Base-by-base conservation (phyloP, 176 grass and related monocot species). In the Calamus simplicifolius region DNA sequence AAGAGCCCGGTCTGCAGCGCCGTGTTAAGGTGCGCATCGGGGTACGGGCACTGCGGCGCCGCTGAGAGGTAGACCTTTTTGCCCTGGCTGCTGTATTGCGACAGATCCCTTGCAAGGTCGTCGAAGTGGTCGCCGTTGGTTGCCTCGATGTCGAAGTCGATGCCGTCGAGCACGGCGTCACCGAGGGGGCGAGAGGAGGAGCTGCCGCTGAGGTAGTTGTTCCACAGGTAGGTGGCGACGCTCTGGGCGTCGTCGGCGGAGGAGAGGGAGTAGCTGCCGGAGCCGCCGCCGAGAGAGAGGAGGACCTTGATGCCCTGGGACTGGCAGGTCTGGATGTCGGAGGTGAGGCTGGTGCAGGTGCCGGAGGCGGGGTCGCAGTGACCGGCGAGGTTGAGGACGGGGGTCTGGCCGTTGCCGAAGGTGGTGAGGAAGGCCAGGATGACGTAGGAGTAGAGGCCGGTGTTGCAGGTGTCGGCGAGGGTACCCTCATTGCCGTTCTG, bases 101-200 rank as follows among this genome's bases (percentile, higher is more conserved):
- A 83, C 31, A 92, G 66, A 55, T 50, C 68, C 1, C 1, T 73
- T 0, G 78, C 84, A 10, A 95, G 72, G 1, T 82, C 71, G 38
- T 82, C 74, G 18, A 66, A 95, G 68, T 88, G 65, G 35, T 57
- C 54, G 19, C 67, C 5, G 50, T 62, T 49, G 25, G 74, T 63
- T 19, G 4, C 54, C 59, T 85, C 78, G 69, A 85, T 88, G 68
- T 95, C 74, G 68, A 95, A 77, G 71, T 95, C 81, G 54, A 95
- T 48, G 59, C 81, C 89, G 58, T 88, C 81, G 16, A 95, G 89
- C 12, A 82, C 63, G 43, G 89, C 89, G 29, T 29, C 19, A 38
- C 84, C 89, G 23, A 95, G 77, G 15, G 84, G 81, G 0, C 81
- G 75, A 0, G 75, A 68, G 0, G 61, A 4, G 17, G 56, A 64